Percentiles rank a stretch among this genome's conserved stretches.
phyloP scores from a whole-genome alignment of 169 alveolate genomes.

The Ichthyophthirius multifiliis region DNA sequence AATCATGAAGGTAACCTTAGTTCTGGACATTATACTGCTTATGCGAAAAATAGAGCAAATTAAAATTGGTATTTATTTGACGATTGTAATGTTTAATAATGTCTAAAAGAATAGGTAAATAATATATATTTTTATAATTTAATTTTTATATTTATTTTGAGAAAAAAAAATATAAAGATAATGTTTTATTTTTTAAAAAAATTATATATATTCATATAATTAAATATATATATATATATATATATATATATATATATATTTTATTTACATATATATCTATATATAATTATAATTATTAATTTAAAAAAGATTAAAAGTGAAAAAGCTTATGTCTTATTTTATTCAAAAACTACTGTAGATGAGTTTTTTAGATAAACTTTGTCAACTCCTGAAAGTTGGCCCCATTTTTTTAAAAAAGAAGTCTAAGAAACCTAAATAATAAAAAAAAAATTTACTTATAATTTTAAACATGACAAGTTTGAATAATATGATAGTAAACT shows the following conservation, averaged over 20 bases:
- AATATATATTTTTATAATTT: no score
- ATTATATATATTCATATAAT: not conserved
- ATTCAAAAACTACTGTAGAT: conserved; percentile 32
- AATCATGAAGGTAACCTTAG: conserved; percentile 57
- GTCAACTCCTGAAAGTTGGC: conserved; percentile 3
- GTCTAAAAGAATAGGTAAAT: conserved; percentile 4
- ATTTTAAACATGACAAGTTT: no score
- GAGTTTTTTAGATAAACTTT: conserved; percentile 30
- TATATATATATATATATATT: not conserved
- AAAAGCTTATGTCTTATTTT: conserved; percentile 24
- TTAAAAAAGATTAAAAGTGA: not conserved
- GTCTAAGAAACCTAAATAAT: no score
- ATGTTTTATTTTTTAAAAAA: no score
- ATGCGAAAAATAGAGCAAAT: conserved; percentile 27
- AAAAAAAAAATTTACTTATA: no score
- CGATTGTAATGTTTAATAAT: not conserved
- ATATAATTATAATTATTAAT: not conserved
- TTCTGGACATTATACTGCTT: conserved; percentile 54
- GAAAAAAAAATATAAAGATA: no score
- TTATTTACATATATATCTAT: not conserved
- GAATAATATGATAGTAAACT: no score
- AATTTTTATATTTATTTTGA: no score
- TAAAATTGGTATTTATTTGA: conserved; percentile 23
- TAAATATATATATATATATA: not conserved
- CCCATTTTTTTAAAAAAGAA: not conserved